Base-by-base conservation (phyloP, 176 grass and related monocot species). In the Puya raimondii region DNA sequence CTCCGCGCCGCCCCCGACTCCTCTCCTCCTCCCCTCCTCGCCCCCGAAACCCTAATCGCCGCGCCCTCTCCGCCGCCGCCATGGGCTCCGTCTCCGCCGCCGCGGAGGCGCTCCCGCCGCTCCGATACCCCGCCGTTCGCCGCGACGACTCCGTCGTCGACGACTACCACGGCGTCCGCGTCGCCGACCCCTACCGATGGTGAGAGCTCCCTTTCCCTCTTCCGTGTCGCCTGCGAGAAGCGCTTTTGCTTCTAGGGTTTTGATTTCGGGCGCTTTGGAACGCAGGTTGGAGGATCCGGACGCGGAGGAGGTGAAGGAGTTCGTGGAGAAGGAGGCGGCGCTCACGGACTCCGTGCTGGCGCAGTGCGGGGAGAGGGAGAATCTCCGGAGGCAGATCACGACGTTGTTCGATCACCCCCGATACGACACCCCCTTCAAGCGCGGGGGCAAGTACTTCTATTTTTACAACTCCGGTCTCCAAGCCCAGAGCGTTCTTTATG, bases 251-350 rank as follows among this genome's bases (percentile, higher is more conserved):
- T 33, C 6, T 21, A 57, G 2, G 5, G 58, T 53, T 23, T 8
- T 14, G 17, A 23, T 70, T 3, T 48, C 10, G 29, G 33, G 70
- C 33, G 33, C 33, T 42, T 42, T 42, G 33, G 33, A 42, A 42
- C 33, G 33, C 33, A 91, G 92, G 92, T 78, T 96, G 83, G 92
- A 96, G 92, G 88, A 96, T 68, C 86, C 92, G 64, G 92, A 96
- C 50, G 72, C 92, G 13, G 88, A 89, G 64, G 85, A 96, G 73
- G 80, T 85, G 56, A 96, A 91, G 73, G 85, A 86, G 76, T 96
- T 96, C 66, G 92, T 96, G 73, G 83, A 75, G 73, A 42, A 42
- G 68, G 88, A 96, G 83, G 83, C 49, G 14, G 76, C 87, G 42
- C 72, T 96, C 15, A 85, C 92, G 0, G 92, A 96, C 10, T 80